Evolutionary conservation across 768 basidiomycete species (phyloP), one percentile per base, ranked within the genome.

Genomic region (Russula abietina): DNA sequence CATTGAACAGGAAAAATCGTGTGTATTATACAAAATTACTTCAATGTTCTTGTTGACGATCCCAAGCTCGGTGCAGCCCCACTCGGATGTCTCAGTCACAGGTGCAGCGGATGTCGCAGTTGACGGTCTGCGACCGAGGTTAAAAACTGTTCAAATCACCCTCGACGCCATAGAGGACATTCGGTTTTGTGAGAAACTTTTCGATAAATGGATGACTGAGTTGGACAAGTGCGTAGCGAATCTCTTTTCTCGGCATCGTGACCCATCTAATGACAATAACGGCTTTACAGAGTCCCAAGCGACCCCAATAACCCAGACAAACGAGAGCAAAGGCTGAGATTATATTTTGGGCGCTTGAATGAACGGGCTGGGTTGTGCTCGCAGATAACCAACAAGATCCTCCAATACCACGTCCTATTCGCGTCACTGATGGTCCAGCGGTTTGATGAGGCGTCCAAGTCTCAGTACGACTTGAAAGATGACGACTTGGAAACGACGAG

Each of bases 401-500:
- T 64, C 16, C 48, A 43, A 48, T 60, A 54, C n/a, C 58, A 64
- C 26, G 48, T 48, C 10, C 58, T 28, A 24, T 64, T 64, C 53
- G 62, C 62, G 24, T 51, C 45, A 22, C 1, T 60, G 39, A 64
- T 41, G 54, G 62, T 54, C 2, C 46, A 43, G 54, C 53, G 58
- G 48, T 60, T 64, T 38, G 58, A 64, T 16, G 24, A 30, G 26
- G 62, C 62, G 39, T 59, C 57, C 39, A 55, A 30, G 30, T 64
- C 58, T 24, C 55, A 58, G 62, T 14, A 45, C 39, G 60, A 64
- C 19, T 17, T 64, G 30, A 55, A 51, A 22, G 55, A 45, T 11
- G 62, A 51, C n/a, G 58, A 48, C 8, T 16, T 48, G 3, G 58
- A 64, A n/a, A 60, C 58, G 54, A 64, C 54, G 10, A 33, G 46